These are phyloP conservation scores for Lodderomyces elongisporus DNA, from an alignment of 1,139 yeast species.

Conservation along the genomic window DNA sequence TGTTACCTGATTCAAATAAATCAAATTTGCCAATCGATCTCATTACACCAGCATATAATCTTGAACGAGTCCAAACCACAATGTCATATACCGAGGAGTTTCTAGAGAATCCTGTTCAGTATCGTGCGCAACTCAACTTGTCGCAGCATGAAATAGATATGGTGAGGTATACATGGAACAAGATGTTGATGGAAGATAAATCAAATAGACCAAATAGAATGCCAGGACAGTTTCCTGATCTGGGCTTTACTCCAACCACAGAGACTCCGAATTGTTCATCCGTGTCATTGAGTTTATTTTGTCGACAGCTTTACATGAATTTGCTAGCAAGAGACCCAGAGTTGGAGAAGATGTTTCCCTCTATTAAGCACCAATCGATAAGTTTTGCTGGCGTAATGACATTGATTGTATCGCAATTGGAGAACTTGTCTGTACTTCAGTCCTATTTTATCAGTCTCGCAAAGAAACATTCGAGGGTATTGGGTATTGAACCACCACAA, in stretches of 20 bases:
- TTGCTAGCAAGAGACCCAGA: conserved; percentile 49
- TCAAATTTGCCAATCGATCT: neutral
- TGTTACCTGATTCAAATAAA: neutral
- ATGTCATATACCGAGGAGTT: conserved; percentile 38
- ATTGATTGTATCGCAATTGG: conserved; percentile 49
- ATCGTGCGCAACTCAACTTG: conserved; percentile 26
- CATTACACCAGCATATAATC: conserved; percentile 21
- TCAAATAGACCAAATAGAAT: conserved; percentile 4
- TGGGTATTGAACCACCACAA: conserved; percentile 68
- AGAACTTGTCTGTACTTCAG: conserved; percentile 41
- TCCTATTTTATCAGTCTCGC: conserved; percentile 62
- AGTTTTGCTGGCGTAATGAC: conserved; percentile 78
- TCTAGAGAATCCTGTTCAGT: conserved; percentile 11
- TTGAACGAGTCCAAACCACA: conserved; percentile 42
- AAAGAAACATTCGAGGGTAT: conserved; percentile 68
- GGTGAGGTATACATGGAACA: conserved; percentile 41
- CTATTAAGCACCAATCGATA: conserved; percentile 66
- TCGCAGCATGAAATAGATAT: conserved; percentile 34
- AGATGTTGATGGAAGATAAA: conserved; percentile 35
- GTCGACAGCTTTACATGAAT: conserved; percentile 60
- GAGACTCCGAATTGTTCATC: conserved; percentile 12
- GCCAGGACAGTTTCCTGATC: conserved; percentile 9
- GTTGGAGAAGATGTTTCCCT: conserved; percentile 56
- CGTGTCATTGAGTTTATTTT: conserved; percentile 48
- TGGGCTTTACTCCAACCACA: conserved; percentile 9